A percentile compares a stretch with the other conserved stretches of the same genome.
phyloP scores from a whole-genome alignment of 345 rosid genomes.

The Passiflora organensis region DNA sequence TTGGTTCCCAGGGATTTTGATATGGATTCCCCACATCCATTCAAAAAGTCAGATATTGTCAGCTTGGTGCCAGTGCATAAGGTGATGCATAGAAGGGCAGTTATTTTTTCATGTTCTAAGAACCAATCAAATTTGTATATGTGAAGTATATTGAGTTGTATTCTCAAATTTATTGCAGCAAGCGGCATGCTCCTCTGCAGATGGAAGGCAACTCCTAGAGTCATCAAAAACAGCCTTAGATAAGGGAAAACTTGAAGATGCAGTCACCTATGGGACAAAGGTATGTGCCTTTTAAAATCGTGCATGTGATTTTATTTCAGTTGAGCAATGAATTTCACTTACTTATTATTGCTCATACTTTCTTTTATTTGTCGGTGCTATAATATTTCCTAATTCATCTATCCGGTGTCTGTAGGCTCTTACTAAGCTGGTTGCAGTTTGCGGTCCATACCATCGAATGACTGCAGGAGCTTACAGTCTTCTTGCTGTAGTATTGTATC shows the following conservation, averaged over 20 bases:
- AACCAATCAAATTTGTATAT: not conserved
- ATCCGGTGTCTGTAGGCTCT: slow-evolving; percentile 71
- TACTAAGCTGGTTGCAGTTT: slow-evolving; percentile 92
- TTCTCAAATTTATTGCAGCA: slow-evolving; percentile 25
- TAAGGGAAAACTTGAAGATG: slow-evolving; percentile 33
- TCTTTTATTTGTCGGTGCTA: too few species aligned
- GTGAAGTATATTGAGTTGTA: slow-evolving; percentile 12
- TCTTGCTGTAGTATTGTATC: slow-evolving; percentile 96
- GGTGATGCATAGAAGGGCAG: slow-evolving; percentile 7
- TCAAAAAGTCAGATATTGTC: slow-evolving; percentile 25
- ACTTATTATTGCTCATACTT: slow-evolving; percentile 5
- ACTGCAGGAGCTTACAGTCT: slow-evolving; percentile 99
- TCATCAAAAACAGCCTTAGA: slow-evolving; percentile 30
- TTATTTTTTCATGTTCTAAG: slow-evolving; percentile 4
- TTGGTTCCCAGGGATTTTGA: slow-evolving; percentile 32
- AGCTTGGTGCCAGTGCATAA: slow-evolving; percentile 32
- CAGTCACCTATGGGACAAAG: slow-evolving; percentile 30
- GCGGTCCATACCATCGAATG: slow-evolving; percentile 98
- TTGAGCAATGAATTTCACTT: slow-evolving; percentile 6
- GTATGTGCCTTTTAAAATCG: too few species aligned
- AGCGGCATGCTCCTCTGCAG: slow-evolving; percentile 33
- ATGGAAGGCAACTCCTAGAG: slow-evolving; percentile 29
- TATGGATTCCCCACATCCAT: slow-evolving; percentile 23
- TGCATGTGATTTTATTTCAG: slow-evolving; percentile 9
- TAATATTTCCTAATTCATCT: too few species aligned